phyloP scores from a whole-genome alignment of 2,329 filamentous ascomycete genomes.

The Epichloe elymi region DNA sequence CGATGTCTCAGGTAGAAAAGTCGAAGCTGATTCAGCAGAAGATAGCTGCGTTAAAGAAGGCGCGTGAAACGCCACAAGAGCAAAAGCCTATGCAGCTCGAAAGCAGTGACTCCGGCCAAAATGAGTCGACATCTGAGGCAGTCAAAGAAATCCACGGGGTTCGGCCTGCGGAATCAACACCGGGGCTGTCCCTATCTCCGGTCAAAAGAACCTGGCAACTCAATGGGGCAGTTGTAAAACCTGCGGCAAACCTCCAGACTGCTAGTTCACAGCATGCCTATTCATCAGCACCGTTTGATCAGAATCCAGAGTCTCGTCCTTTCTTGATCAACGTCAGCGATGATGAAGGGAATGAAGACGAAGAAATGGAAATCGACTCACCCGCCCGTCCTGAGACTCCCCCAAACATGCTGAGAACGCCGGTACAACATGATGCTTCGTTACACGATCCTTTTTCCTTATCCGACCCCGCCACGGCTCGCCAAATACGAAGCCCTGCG shows the following conservation, averaged over 20 bases:
- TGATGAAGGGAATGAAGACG: conserved; percentile 46
- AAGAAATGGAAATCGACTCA: conserved; percentile 49
- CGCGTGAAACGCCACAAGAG: conserved; percentile 28
- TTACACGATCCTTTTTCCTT: conserved; percentile 34
- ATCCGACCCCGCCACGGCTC: conserved; percentile 24
- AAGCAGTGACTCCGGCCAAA: background rate
- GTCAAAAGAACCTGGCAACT: conserved; percentile 11
- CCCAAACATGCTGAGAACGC: conserved; percentile 17
- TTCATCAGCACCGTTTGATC: conserved; percentile 32
- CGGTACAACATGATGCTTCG: conserved; percentile 22
- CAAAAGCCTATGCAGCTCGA: background rate
- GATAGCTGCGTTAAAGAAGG: conserved; percentile 59
- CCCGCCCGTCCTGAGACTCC: conserved; percentile 29
- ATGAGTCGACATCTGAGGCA: background rate
- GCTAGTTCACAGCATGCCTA: conserved; percentile 35
- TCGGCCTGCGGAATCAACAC: conserved; percentile 14
- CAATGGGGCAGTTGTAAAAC: conserved; percentile 16
- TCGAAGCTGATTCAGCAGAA: conserved; percentile 63
- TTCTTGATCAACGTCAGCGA: conserved; percentile 83
- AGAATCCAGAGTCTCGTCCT: conserved; percentile 42
- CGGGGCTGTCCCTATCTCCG: conserved; percentile 21
- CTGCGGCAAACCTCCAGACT: conserved; percentile 54
- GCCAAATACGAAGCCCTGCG: conserved; percentile 27
- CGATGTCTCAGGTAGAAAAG: conserved; percentile 45
- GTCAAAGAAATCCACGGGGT: background rate